Conservation (phyloP, 305 asterid species). For the Rubia balearica region DNA sequence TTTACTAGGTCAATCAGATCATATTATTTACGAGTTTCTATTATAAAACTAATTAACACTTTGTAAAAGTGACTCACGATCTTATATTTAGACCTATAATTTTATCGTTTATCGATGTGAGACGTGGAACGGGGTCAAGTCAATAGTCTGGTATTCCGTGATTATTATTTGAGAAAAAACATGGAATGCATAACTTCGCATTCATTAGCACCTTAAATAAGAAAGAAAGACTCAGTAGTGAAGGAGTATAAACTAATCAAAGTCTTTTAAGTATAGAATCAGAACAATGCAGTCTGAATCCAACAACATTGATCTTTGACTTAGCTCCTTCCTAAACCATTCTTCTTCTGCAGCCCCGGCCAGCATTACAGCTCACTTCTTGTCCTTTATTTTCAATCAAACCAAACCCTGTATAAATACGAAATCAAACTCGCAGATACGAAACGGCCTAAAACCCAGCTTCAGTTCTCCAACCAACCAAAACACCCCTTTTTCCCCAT, state of each 20-base stretch:
- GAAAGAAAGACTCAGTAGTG: background rate
- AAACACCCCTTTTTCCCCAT: slow-evolving; percentile 3
- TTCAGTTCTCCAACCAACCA: background rate
- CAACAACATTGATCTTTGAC: slow-evolving; percentile 34
- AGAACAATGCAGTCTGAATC: slow-evolving; percentile 25
- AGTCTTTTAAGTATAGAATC: background rate
- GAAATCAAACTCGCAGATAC: background rate
- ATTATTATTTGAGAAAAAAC: background rate
- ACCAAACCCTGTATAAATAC: slow-evolving; percentile 19
- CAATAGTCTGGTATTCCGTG: background rate
- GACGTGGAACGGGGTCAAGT: background rate
- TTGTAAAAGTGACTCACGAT: too few species aligned
- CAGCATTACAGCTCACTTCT: slow-evolving; percentile 26
- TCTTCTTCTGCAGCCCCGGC: slow-evolving; percentile 5
- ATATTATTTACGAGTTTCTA: too few species aligned
- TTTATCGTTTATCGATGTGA: too few species aligned
- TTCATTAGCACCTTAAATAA: background rate
- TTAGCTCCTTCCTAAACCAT: background rate
- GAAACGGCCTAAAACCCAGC: background rate
- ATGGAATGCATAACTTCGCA: background rate
- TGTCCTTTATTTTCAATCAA: slow-evolving; percentile 15
- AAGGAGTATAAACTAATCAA: background rate
- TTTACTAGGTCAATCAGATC: too few species aligned
- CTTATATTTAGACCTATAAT: too few species aligned
- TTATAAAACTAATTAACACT: too few species aligned